Evolutionary conservation across 2,329 filamentous ascomycete genomes (phyloP).

Genomic region (Albifimbria verrucaria): DNA sequence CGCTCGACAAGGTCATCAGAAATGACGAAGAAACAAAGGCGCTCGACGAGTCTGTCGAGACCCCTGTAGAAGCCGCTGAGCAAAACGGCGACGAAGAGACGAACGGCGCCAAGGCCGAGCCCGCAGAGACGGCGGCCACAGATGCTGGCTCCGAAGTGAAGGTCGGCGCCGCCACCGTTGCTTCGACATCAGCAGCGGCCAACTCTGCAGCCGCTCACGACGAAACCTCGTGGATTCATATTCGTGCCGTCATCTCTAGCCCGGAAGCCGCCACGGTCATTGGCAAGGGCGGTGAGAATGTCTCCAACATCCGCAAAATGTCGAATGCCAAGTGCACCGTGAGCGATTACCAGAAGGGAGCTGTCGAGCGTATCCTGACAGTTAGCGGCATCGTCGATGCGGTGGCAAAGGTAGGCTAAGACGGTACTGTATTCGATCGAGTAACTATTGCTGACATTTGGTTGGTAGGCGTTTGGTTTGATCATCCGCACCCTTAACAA

Average conservation of each 20-base stretch:
- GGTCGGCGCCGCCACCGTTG: slow-evolving; percentile 36
- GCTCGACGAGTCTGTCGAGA: slow-evolving; percentile 25
- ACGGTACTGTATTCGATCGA: not conserved
- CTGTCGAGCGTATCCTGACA: slow-evolving; percentile 94
- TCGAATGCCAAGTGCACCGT: slow-evolving; percentile 98
- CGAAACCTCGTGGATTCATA: slow-evolving; percentile 94
- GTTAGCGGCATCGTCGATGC: slow-evolving; percentile 96
- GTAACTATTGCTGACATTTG: slow-evolving; percentile 20
- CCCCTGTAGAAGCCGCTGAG: slow-evolving; percentile 37
- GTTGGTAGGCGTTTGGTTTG: slow-evolving; percentile 79
- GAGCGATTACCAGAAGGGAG: slow-evolving; percentile 95
- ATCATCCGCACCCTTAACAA: slow-evolving; percentile 99
- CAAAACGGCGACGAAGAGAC: slow-evolving; percentile 47
- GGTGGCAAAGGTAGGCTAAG: slow-evolving; percentile 77
- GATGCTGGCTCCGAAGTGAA: slow-evolving; percentile 35
- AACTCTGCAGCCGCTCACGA: slow-evolving; percentile 65
- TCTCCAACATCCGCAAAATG: slow-evolving; percentile 91
- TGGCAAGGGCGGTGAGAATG: slow-evolving; percentile 97
- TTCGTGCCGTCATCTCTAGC: slow-evolving; percentile 94
- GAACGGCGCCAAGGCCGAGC: slow-evolving; percentile 44
- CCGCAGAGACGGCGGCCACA: slow-evolving; percentile 17
- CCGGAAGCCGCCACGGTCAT: slow-evolving; percentile 97
- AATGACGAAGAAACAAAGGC: slow-evolving; percentile 56
- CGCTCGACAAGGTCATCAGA: slow-evolving; percentile 86
- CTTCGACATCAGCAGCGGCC: slow-evolving; percentile 30